Conservation (phyloP, 768 basidiomycete genomes). For the Hericium coralloides region DNA sequence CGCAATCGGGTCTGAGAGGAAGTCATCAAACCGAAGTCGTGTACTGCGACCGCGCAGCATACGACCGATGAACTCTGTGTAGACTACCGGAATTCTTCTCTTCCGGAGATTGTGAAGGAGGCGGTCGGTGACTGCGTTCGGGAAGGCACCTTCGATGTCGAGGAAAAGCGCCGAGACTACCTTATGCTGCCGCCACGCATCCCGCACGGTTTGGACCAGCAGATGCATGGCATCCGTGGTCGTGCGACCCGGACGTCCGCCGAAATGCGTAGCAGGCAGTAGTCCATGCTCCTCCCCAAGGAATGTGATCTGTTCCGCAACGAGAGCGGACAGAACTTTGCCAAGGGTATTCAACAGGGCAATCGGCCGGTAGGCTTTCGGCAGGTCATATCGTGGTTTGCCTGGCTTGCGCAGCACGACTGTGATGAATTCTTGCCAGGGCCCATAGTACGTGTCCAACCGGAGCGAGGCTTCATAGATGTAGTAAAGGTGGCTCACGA, state of each 20-base stretch:
- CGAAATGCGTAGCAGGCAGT: not conserved
- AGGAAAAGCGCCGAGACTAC: slow-evolving; percentile 31
- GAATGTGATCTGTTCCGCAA: not conserved
- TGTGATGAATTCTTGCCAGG: slow-evolving; percentile 6
- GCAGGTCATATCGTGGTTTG: slow-evolving; percentile 11
- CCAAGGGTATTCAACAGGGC: slow-evolving; percentile 9
- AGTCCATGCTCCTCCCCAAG: not conserved
- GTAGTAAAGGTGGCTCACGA: slow-evolving; percentile 19
- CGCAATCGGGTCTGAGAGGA: slow-evolving; percentile 1
- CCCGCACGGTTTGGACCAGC: slow-evolving; percentile 3
- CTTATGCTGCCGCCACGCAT: slow-evolving; percentile 20
- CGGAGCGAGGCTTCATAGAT: slow-evolving; percentile 12
- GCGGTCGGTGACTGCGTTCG: slow-evolving; percentile 23
- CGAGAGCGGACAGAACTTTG: slow-evolving; percentile 10
- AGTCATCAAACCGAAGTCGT: slow-evolving; percentile 8
- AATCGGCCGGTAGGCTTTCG: slow-evolving; percentile 16
- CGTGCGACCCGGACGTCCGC: not conserved
- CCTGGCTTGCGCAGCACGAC: slow-evolving; percentile 14
- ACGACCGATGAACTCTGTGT: slow-evolving; percentile 11
- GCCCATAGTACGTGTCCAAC: not conserved
- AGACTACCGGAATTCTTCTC: slow-evolving; percentile 18
- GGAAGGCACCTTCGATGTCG: slow-evolving; percentile 37
- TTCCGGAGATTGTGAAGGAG: slow-evolving; percentile 26
- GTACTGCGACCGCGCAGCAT: slow-evolving; percentile 6
- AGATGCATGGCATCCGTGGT: slow-evolving; percentile 4